Evolutionary conservation across 2,329 filamentous ascomycete species (phyloP).

Genomic region (Ophiostoma perfectum): DNA sequence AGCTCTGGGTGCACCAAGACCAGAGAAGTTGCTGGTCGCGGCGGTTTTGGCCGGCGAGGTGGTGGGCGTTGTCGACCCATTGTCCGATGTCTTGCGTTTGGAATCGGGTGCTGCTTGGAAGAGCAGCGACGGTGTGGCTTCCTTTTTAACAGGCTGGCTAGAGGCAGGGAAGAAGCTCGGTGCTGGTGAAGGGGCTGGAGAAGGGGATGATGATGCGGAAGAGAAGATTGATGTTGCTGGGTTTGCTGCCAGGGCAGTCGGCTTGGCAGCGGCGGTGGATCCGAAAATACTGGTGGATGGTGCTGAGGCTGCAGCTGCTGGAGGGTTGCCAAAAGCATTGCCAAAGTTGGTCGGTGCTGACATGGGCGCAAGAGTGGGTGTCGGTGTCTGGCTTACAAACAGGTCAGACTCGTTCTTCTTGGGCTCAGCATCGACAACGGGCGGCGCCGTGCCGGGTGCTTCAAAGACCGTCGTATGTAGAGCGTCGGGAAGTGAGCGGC

Average conservation of each 20-base stretch:
- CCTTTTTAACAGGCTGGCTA: background rate
- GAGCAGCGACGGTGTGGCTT: background rate
- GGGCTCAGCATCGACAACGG: background rate
- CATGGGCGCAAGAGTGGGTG: background rate
- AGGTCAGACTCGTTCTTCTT: constrained; percentile 7
- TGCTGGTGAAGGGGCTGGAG: background rate
- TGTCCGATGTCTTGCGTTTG: background rate
- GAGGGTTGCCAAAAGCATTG: background rate
- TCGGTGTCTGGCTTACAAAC: constrained; percentile 24
- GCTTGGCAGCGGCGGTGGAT: background rate
- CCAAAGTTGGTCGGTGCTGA: background rate
- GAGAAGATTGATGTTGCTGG: background rate
- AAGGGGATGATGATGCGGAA: background rate
- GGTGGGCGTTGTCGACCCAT: background rate
- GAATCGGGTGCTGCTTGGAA: background rate
- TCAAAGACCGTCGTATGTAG: constrained; percentile 53
- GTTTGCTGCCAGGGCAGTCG: background rate
- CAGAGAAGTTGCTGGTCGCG: constrained; percentile 2
- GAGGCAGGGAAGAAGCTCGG: constrained; percentile 14
- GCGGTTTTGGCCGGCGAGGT: constrained; percentile 3
- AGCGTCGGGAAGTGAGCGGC: constrained; percentile 47
- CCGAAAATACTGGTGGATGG: background rate
- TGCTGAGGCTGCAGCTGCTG: background rate
- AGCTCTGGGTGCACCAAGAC: background rate
- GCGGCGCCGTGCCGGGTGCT: constrained; percentile 27